Base-by-base conservation (phyloP, 768 basidiomycete genomes). In the Mycena pura region DNA sequence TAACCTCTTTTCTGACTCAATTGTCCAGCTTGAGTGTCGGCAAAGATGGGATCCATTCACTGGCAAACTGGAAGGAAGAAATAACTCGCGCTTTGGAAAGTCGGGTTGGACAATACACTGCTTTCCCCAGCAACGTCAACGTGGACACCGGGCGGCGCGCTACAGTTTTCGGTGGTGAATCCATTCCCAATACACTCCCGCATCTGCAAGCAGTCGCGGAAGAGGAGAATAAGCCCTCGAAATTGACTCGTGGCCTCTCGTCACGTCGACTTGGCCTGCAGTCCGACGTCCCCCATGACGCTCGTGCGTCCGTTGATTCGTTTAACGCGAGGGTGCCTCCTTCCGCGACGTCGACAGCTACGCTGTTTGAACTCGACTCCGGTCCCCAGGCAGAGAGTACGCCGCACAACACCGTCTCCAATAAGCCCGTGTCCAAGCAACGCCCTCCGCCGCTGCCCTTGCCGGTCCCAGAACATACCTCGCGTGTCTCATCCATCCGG, bases 341-440 rank as follows among this genome's bases (percentile, higher is more conserved):
- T 7, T 88, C 86, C 11, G 85, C 87, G 3, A 83, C 86, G 7
- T 88, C 88, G 19, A 86, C 85, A 11, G 79, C 78, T 5, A 87
- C 87, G 0, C 73, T 89, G 17, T 89, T 88, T 66, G 88, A 90
- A 34, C 78, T 82, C 46, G 79, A 76, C 19, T 74, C 76, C 14
- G 81, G 82, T 29, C 86, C 86, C 22, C 78, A 80, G 41, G 83
- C 86, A 4, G 82, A 88, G 70, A 90, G 87, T 69, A 90, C 89
- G 0, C 88, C 88, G 1, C 84, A 85, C 65, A 84, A 84, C 61
- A 76, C 73, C 22, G 73, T 78, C 57, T 69, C 77, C 38, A 70
- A 70, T 38, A 81, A 77, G 63, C 70, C 74, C 22, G 65, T 57
- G 6, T 70, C 72, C 24, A 68, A 67, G 40, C 73, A 72, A 41